Conservation (phyloP, 73 alveolate species). For the Breviolum minutum region DNA sequence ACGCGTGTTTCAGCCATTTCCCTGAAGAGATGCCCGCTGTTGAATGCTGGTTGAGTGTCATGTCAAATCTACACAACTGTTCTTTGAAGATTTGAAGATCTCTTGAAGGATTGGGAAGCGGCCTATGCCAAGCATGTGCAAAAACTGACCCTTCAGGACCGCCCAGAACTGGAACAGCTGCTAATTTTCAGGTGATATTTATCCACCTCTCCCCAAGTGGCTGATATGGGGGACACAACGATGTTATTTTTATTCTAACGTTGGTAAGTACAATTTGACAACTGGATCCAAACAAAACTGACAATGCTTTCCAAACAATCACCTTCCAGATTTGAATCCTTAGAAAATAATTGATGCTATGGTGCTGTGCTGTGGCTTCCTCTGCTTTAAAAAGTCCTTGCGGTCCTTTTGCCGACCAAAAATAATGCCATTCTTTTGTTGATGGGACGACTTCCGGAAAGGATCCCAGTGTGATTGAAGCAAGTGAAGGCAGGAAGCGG, state of each 20-base stretch:
- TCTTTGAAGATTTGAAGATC: too few species aligned
- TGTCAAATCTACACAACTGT: neutral
- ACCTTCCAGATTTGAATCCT: neutral
- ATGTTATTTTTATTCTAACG: too few species aligned
- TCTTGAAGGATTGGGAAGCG: slow-evolving; percentile 75
- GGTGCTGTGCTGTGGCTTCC: neutral
- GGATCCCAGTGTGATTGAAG: neutral
- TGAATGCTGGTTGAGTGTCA: neutral
- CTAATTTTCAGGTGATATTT: neutral
- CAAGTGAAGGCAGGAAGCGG: neutral
- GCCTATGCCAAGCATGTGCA: slow-evolving; percentile 48
- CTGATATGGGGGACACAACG: too few species aligned
- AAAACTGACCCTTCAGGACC: slow-evolving; percentile 52
- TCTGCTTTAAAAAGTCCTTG: too few species aligned
- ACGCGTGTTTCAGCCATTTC: neutral
- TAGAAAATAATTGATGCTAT: neutral
- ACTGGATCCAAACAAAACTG: too few species aligned
- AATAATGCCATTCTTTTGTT: too few species aligned
- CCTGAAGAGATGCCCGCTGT: neutral
- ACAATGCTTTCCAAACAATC: too few species aligned
- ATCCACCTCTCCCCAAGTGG: too few species aligned
- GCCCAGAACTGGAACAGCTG: neutral
- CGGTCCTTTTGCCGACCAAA: too few species aligned
- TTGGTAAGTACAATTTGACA: too few species aligned
- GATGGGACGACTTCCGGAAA: neutral